Evolutionary conservation across 371 early-diverging fungal species (phyloP).

Genomic region (Lichtheimia ramosa): DNA sequence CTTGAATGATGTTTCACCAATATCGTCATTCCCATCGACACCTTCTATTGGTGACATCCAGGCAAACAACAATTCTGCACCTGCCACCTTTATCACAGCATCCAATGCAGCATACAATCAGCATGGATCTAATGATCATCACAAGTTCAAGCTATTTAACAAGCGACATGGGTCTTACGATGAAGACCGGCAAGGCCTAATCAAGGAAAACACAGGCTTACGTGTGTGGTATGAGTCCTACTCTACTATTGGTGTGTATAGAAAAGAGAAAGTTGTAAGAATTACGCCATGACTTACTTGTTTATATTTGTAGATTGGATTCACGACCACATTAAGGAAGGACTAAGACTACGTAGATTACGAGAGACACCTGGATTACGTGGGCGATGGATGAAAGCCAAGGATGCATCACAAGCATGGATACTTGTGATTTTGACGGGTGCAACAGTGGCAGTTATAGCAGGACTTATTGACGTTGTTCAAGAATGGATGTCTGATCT

Average conservation of each 20-base stretch:
- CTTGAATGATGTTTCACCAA: conserved; percentile 4
- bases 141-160: conserved; percentile 33
- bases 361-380: conserved; percentile 53
- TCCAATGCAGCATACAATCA: conserved; percentile 7
- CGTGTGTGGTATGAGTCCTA: conserved; percentile 68
- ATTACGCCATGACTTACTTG: background rate
- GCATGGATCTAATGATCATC: conserved; percentile 1
- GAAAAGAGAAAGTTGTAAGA: background rate
- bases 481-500: conserved; percentile 80
- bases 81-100: conserved; percentile 18
- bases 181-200: conserved; percentile 56
- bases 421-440: conserved; percentile 74
- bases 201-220: conserved; percentile 61
- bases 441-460: conserved; percentile 67
- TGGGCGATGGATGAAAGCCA: conserved; percentile 59
- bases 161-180: conserved; percentile 48
- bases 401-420: conserved; percentile 89
- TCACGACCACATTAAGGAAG: conserved; percentile 89
- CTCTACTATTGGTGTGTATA: conserved; percentile 65
- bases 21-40: conserved; percentile 6
- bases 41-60: conserved; percentile 5
- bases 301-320: conserved; percentile 74
- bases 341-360: conserved; percentile 70
- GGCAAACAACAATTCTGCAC: conserved; percentile 14
- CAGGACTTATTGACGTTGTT: conserved; percentile 81